Base-by-base conservation (phyloP, 345 rosid genomes). In the Eucalyptus shirleyi region DNA sequence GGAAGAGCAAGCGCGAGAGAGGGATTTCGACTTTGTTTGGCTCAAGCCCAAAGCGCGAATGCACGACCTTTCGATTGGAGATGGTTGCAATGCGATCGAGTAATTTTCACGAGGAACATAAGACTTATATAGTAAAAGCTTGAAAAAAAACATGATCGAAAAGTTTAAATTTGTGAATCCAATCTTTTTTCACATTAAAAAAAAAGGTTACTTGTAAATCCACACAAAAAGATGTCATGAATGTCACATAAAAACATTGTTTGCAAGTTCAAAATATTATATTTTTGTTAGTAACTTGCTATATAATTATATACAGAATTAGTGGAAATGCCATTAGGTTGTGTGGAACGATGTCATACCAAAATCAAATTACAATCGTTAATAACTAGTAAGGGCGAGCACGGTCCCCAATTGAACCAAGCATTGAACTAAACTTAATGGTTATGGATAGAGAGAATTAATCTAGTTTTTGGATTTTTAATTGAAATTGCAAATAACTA, bases 391-490 rank as follows among this genome's bases (percentile, higher is more conserved):
- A 17, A 17, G 42, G 13, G 24, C 1, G 1, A 69, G 42, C 23
- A 69, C 1, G 4, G 3, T 32, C 40, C 18, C 10, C 4, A 9
- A 65, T 65, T 65, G 21, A n/a, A 15, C 3, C 3, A 2, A 2
- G 9, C 9, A 67, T 67, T 2, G 3, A 67, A 4, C 4, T 11
- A 34, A 67, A n/a, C 4, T 34, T 9, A 15, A 16, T 67, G 34
- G 40, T 32, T 32, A 0, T 56, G 1, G 3, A 10, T 56, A 1
- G 1, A 23, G 62, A 56, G 13, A 56, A 23, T 56, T 24, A 56
- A 23, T 56, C 1, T 0, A 24, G 1, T 56, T 24, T 2, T 24
- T 0, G 0, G 0, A n/a, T 56, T 56, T 53, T 0, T 8, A 19
- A 53, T 8, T 53, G 26, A 0, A 53, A 53, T 53, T 19, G 2